These are phyloP conservation scores for Coleophoma cylindrospora DNA, from an alignment of 2,329 filamentous ascomycete species.

Conservation along the genomic window DNA sequence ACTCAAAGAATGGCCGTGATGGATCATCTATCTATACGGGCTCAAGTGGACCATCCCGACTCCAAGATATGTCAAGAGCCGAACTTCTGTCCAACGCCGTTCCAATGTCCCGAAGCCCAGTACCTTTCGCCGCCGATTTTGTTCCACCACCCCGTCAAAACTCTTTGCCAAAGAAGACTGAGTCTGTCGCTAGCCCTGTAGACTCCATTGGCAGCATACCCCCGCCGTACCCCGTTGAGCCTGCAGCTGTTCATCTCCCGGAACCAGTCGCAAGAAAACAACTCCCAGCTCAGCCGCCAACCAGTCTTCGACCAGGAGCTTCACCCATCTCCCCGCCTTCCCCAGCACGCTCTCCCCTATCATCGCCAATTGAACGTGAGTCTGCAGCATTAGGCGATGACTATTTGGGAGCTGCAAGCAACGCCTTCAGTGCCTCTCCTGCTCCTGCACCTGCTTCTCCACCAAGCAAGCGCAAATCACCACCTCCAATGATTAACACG, in stretches of 20 bases:
- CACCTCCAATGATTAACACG: constrained; percentile 21
- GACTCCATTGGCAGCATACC: constrained; percentile 30
- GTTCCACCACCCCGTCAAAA: constrained; percentile 34
- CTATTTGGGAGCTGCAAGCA: constrained; percentile 22
- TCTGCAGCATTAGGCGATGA: constrained; percentile 21
- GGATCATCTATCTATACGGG: constrained; percentile 42
- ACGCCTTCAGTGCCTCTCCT: constrained; percentile 2
- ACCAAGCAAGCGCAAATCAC: constrained; percentile 8
- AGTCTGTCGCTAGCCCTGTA: constrained; percentile 28
- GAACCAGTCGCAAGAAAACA: constrained; percentile 6
- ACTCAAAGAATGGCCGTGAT: constrained; percentile 32
- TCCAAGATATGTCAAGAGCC: constrained; percentile 14
- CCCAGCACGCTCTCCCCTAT: constrained; percentile 7
- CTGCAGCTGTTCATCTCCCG: constrained; percentile 15
- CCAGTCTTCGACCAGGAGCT: constrained; percentile 5
- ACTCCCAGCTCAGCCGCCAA: constrained; percentile 10
- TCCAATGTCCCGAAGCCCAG: constrained; percentile 17
- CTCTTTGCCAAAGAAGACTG: constrained; percentile 38
- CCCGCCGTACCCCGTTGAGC: constrained; percentile 15
- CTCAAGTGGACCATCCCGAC: constrained; percentile 25
- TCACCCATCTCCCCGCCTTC: constrained; percentile 7
- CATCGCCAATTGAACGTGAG: constrained; percentile 8
- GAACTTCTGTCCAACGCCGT: constrained; percentile 21
- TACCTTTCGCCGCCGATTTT: constrained; percentile 8
- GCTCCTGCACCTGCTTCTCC: background rate